Percentiles rank a stretch among this genome's conserved stretches.
phyloP scores from a whole-genome alignment of 331 rosid genomes.

The Quercus tomentella region DNA sequence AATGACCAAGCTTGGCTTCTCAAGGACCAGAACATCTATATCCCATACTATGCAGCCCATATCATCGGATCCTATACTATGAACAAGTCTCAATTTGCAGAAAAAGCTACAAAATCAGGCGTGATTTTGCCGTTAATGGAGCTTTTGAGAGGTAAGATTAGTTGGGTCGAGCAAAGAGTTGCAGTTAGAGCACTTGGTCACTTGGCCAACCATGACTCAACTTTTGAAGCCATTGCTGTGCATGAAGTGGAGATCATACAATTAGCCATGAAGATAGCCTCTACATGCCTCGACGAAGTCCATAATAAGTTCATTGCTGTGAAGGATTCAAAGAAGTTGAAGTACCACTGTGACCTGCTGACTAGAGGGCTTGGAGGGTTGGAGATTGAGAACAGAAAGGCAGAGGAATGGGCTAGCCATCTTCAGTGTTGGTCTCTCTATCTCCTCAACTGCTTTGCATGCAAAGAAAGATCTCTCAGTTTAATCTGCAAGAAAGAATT shows the following conservation, averaged over 20 bases:
- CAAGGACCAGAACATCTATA: slow-evolving; percentile 53
- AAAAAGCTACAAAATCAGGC: slow-evolving; percentile 43
- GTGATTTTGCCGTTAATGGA: slow-evolving; percentile 48
- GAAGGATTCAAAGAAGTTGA: slow-evolving; percentile 36
- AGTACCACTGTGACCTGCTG: slow-evolving; percentile 53
- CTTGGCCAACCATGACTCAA: slow-evolving; percentile 44
- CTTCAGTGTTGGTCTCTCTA: slow-evolving; percentile 66
- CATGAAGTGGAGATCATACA: slow-evolving; percentile 43
- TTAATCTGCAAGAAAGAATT: slow-evolving; percentile 44
- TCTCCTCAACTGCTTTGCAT: slow-evolving; percentile 52
- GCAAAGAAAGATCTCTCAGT: slow-evolving; percentile 42
- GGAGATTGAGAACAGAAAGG: slow-evolving; percentile 54
- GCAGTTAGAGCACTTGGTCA: slow-evolving; percentile 72
- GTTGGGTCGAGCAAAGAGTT: slow-evolving; percentile 79
- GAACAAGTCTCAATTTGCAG: slow-evolving; percentile 44
- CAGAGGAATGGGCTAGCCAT: slow-evolving; percentile 75
- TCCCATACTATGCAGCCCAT: slow-evolving; percentile 80
- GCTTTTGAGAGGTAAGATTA: slow-evolving; percentile 56
- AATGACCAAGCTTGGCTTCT: slow-evolving; percentile 46
- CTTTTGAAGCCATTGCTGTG: slow-evolving; percentile 36
- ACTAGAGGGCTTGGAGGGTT: slow-evolving; percentile 62
- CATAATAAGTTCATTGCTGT: slow-evolving; percentile 39
- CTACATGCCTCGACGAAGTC: slow-evolving; percentile 37
- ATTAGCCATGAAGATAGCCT: slow-evolving; percentile 37
- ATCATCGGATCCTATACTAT: slow-evolving; percentile 69